Percentiles rank a stretch among this genome's conserved stretches.
Evolutionary conservation across 768 basidiomycete genomes (phyloP).

Genomic region (Amanita rimosa): DNA sequence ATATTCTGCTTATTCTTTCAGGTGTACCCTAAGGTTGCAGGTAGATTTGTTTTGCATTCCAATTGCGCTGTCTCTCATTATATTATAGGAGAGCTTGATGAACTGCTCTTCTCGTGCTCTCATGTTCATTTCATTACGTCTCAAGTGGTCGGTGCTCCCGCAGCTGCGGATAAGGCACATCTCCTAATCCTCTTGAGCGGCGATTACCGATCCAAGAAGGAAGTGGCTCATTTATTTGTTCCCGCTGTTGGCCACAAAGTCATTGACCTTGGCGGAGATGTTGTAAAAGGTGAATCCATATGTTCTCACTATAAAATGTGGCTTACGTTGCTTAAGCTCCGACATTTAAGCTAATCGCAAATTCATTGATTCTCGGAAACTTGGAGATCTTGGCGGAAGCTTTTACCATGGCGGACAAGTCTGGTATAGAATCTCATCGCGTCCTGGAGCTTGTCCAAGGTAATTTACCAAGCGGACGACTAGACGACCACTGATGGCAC

Average conservation of each 20-base stretch:
- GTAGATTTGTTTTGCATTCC: slow-evolving; percentile 14
- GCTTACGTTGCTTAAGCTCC: slow-evolving; percentile 29
- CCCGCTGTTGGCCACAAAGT: slow-evolving; percentile 72
- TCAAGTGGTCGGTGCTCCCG: slow-evolving; percentile 70
- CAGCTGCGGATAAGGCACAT: slow-evolving; percentile 50
- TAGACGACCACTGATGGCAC: background rate
- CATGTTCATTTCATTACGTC: slow-evolving; percentile 58
- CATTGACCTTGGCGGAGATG: slow-evolving; percentile 73
- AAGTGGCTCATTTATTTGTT: slow-evolving; percentile 65
- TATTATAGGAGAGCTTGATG: slow-evolving; percentile 54
- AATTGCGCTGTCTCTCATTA: slow-evolving; percentile 2
- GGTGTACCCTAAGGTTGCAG: slow-evolving; percentile 47
- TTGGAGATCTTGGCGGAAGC: slow-evolving; percentile 74
- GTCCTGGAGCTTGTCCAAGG: slow-evolving; percentile 51
- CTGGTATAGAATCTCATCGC: slow-evolving; percentile 60
- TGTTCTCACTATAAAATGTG: background rate
- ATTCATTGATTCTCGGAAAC: slow-evolving; percentile 64
- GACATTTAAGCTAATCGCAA: slow-evolving; percentile 71
- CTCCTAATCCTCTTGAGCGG: slow-evolving; percentile 74
- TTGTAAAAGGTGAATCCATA: slow-evolving; percentile 54
- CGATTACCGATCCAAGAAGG: slow-evolving; percentile 72
- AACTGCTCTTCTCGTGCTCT: slow-evolving; percentile 43
- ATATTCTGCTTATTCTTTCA: slow-evolving; percentile 13
- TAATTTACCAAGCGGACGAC: slow-evolving; percentile 11
- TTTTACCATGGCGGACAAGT: slow-evolving; percentile 78